Conservation (phyloP, 768 basidiomycete genomes). For the Tephrocybe sp. region DNA sequence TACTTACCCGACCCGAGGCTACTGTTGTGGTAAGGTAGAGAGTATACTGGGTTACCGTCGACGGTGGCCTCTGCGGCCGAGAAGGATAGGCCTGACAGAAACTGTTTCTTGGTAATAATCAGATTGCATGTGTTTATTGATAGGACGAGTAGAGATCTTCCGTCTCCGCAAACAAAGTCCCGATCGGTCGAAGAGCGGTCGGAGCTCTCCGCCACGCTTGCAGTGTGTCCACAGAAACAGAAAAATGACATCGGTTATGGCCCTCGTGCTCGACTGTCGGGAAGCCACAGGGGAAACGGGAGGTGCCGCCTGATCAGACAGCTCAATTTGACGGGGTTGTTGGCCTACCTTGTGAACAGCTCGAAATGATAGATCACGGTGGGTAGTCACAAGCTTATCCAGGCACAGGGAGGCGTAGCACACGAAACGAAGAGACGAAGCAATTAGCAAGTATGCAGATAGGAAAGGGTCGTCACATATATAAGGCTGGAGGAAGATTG, state of each 20-base stretch:
- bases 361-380: neutral
- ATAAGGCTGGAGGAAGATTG: neutral
- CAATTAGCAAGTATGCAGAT: neutral
- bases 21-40: too few species aligned
- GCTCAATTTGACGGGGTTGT: neutral
- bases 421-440: neutral
- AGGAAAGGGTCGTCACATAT: neutral
- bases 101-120: neutral
- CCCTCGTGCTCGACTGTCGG: neutral
- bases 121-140: neutral
- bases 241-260: neutral
- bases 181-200: neutral
- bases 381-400: neutral
- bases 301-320: neutral
- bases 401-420: neutral
- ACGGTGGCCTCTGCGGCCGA: neutral
- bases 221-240: too few species aligned
- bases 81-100: too few species aligned
- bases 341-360: neutral
- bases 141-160: neutral
- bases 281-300: neutral
- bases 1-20: too few species aligned
- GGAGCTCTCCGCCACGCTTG: neutral
- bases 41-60: too few species aligned
- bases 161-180: neutral